Base-by-base conservation (phyloP, 139 green algal genomes). In the Coelastrella sp. region DNA sequence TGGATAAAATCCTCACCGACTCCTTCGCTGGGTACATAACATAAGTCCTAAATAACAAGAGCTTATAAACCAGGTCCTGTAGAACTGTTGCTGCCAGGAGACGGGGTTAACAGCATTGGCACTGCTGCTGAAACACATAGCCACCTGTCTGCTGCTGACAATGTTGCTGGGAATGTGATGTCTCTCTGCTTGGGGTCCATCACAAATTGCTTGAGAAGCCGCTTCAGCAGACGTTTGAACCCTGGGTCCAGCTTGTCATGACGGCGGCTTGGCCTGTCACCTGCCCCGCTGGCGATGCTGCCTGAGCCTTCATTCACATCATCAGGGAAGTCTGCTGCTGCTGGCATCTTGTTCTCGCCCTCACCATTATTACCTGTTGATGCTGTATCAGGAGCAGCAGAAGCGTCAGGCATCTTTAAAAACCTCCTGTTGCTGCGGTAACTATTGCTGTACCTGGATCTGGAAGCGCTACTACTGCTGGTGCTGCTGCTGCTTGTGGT, bases 121-220 rank as follows among this genome's bases (percentile, higher is more conserved):
- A n/a, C n/a, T n/a, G n/a, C n/a, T n/a, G n/a, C n/a, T n/a, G n/a
- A 66, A 38, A 19, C 19, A 27, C 62, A 38, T 9, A 40, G 9
- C 0, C 30, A 84, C 78, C 78, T 63, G n/a, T 84, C 78, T 4
- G 62, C 78, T 27, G 62, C 8, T 5, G 78, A 84, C 9, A 84
- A 60, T 6, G 35, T 76, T 13, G 62, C 78, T 64, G 78, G 78
- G 32, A 84, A 64, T 27, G 23, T 76, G 38, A 84, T 2, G 60
- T 84, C 78, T 25, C 78, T 64, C 78, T 75, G 78, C 37, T 48
- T 74, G 41, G 5, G 60, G 78, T 84, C 78, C 51, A 60, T 40
- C 27, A 57, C 30, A 34, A 84, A 84, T 17, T 34, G 38, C 13
- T 30, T 63, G 7, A 84, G 40, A 38, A 84, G 30, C 35, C 62